Evolutionary conservation across 495 filamentous ascomycete species (phyloP).

Genomic region (Penicillium daleae): DNA sequence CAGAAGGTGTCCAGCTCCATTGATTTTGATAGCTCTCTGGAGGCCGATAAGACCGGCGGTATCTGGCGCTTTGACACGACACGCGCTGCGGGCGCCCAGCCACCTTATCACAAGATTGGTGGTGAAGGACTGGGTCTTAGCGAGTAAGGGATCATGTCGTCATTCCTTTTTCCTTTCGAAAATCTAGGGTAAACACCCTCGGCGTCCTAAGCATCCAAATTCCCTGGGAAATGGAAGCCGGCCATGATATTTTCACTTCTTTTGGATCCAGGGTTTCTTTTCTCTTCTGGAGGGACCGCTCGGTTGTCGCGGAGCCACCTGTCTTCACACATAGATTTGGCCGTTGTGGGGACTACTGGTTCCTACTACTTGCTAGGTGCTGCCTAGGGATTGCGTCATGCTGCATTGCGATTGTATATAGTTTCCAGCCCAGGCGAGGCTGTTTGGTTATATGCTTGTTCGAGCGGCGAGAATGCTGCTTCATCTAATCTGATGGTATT

Average conservation of each 20-base stretch:
- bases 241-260: conserved; percentile 13
- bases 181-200: neutral
- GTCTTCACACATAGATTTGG: conserved; percentile 31
- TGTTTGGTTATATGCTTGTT: conserved; percentile 15
- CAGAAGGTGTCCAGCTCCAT: conserved; percentile 58
- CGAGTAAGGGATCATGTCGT: conserved; percentile 19
- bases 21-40: conserved; percentile 55
- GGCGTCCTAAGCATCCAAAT: neutral
- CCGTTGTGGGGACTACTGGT: conserved; percentile 15
- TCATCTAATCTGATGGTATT: conserved; percentile 26
- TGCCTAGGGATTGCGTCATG: conserved; percentile 19
- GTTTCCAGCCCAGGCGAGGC: conserved; percentile 18
- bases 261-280: conserved; percentile 8
- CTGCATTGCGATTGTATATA: conserved; percentile 36
- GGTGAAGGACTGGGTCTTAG: conserved; percentile 45
- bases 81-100: conserved; percentile 58
- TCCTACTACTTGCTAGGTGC: conserved; percentile 5
- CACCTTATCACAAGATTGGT: conserved; percentile 48
- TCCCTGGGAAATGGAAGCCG: neutral
- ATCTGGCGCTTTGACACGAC: conserved; percentile 81
- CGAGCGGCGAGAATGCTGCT: conserved; percentile 15
- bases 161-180: neutral
- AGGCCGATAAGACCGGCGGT: conserved; percentile 82
- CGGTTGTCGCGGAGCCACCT: conserved; percentile 9
- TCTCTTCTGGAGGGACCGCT: neutral